phyloP scores from a whole-genome alignment of 2,329 filamentous ascomycete species.

The Verticillium longisporum region DNA sequence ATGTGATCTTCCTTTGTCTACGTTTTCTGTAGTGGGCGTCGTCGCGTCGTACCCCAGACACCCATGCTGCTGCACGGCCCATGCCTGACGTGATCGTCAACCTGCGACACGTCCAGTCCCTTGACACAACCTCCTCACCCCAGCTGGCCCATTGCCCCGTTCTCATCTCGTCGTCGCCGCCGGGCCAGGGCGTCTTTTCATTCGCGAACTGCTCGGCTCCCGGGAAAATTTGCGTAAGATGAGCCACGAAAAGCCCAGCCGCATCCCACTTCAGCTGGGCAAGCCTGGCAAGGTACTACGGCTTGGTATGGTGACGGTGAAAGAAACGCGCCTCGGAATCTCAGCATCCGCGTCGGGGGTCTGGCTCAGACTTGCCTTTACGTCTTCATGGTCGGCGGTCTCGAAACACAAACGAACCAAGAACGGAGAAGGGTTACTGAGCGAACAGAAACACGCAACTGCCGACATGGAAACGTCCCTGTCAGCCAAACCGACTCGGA shows the following conservation, averaged over 20 bases:
- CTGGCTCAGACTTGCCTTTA: conserved; percentile 63
- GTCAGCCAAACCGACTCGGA: conserved; percentile 45
- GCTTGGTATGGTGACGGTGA: neutral
- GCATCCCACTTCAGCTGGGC: neutral
- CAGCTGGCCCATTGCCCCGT: neutral
- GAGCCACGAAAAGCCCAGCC: neutral
- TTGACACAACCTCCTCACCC: neutral
- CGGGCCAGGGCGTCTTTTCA: neutral
- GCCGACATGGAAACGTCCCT: conserved; percentile 8
- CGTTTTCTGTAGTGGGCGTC: neutral
- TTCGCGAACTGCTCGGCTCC: neutral
- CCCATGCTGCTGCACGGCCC: neutral
- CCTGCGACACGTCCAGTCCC: conserved; percentile 1
- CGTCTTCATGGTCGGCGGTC: conserved; percentile 36
- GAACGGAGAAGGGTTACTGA: conserved; percentile 36
- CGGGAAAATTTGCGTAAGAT: neutral
- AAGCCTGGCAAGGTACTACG: too few relatives aligned
- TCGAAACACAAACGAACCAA: conserved; percentile 12
- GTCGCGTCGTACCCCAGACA: neutral
- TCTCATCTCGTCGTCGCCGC: conserved; percentile 1
- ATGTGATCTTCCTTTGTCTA: neutral
- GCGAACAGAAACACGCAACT: conserved; percentile 41
- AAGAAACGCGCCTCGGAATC: neutral
- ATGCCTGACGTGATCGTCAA: conserved; percentile 1
- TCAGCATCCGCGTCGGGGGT: neutral